Evolutionary conservation across 2,329 filamentous ascomycete genomes (phyloP), one percentile per base, ranked within the genome.

Genomic region (Aspergillus clavatus): DNA sequence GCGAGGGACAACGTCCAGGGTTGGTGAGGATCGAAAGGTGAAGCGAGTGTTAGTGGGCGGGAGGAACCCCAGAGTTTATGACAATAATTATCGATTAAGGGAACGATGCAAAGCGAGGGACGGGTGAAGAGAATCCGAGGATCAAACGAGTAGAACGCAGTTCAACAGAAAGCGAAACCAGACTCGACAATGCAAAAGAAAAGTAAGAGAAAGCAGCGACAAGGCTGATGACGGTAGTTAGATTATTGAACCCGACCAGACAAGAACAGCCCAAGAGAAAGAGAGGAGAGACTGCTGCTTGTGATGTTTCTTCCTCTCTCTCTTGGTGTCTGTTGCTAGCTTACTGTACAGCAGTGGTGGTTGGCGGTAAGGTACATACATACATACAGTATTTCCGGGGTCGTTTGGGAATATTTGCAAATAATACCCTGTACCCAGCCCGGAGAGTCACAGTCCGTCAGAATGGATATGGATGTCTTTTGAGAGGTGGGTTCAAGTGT

Each of bases 381-480:
- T n/a, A n/a, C n/a, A n/a, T 35, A 8, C 10, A 16, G 31, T 35
- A 35, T 19, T 8, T 31, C 31, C 4, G 31, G 31, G 31, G 29
- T 33, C 18, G 14, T 8, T 8, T 19, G 16, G n/a, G 10, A 10
- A 35, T 18, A 35, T 35, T 35, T 14, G 11, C 18, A 35, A 35
- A 19, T 35, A 40, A n/a, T 16, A 37, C 29, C 36, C 36, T 31
- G 46, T n/a, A n/a, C n/a, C n/a, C n/a, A n/a, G n/a, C n/a, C n/a
- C n/a, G n/a, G n/a, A n/a, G n/a, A n/a, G n/a, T n/a, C n/a, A n/a
- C n/a, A n/a, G n/a, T n/a, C n/a, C n/a, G n/a, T n/a, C n/a, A n/a
- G n/a, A n/a, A n/a, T n/a, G n/a, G n/a, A n/a, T n/a, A n/a, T n/a
- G n/a, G n/a, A n/a, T n/a, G n/a, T n/a, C n/a, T n/a, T n/a, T n/a